Percentiles rank a stretch among this genome's conserved stretches.
phyloP scores from a whole-genome alignment of 1,284 basidiomycete genomes.

The Ustilago lituana region DNA sequence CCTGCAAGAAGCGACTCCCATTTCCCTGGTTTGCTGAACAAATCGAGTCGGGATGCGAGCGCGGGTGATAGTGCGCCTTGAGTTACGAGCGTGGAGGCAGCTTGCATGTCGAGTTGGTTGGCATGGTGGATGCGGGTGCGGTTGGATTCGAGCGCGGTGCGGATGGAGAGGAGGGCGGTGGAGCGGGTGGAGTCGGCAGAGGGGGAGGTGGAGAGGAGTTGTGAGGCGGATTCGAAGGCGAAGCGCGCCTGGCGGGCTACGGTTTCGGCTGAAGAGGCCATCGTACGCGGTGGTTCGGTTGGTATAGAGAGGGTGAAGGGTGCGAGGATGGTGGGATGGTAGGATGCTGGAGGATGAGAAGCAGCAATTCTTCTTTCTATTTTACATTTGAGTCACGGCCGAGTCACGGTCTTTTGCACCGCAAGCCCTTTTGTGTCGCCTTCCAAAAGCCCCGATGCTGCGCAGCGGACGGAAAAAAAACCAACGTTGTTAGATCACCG shows the following conservation, averaged over 20 bases:
- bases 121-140: slow-evolving; percentile 48
- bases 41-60: slow-evolving; percentile 85
- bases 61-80: slow-evolving; percentile 84
- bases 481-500: too few relatives aligned
- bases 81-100: slow-evolving; percentile 78
- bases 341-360: too few relatives aligned
- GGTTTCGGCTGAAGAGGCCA: slow-evolving; percentile 14
- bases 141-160: slow-evolving; percentile 43
- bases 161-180: slow-evolving; percentile 49
- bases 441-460: too few relatives aligned
- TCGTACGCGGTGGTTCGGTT: not conserved
- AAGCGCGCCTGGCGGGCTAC: slow-evolving; percentile 44
- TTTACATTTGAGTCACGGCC: too few relatives aligned
- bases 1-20: slow-evolving; percentile 94
- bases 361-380: too few relatives aligned
- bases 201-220: slow-evolving; percentile 27
- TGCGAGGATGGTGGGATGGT: too few relatives aligned
- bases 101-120: slow-evolving; percentile 58
- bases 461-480: too few relatives aligned
- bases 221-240: slow-evolving; percentile 41
- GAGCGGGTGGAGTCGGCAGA: slow-evolving; percentile 45
- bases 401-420: too few relatives aligned
- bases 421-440: too few relatives aligned
- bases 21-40: slow-evolving; percentile 81
- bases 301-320: too few relatives aligned